A percentile compares a stretch with the other conserved stretches of the same genome.
Conservation (phyloP, 305 asterid genomes). For the Ilex paraguariensis region DNA sequence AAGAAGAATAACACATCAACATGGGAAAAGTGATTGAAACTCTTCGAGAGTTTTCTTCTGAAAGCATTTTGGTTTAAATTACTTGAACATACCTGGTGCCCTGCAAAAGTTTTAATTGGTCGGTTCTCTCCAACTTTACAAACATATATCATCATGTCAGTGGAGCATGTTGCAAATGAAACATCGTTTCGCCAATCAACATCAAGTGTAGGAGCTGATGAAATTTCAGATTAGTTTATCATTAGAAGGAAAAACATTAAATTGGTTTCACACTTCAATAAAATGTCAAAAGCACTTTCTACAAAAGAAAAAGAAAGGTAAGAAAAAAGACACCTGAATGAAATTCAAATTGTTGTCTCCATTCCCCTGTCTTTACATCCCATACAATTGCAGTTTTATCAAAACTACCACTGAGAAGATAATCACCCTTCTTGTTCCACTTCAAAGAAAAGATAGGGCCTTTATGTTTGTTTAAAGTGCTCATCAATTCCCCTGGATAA, state of each 20-base stretch:
- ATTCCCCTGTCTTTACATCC: slow-evolving; percentile 90
- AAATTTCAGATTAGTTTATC: not conserved
- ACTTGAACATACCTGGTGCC: slow-evolving; percentile 67
- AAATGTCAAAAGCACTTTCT: too few relatives aligned
- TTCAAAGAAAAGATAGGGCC: slow-evolving; percentile 96
- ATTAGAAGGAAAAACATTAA: not conserved
- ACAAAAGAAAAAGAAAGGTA: slow-evolving; percentile 7
- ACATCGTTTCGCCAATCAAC: slow-evolving; percentile 95
- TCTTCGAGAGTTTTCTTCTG: too few relatives aligned
- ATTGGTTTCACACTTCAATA: too few relatives aligned
- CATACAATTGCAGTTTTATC: slow-evolving; percentile 97
- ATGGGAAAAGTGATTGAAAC: too few relatives aligned
- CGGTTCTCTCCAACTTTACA: slow-evolving; percentile 88
- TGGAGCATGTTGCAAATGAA: slow-evolving; percentile 93
- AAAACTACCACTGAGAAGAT: slow-evolving; percentile 91
- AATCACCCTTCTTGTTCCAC: slow-evolving; percentile 99
- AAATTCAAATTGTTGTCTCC: slow-evolving; percentile 92
- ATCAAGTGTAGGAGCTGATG: slow-evolving; percentile 88
- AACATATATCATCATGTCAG: slow-evolving; percentile 90
- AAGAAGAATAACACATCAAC: too few relatives aligned
- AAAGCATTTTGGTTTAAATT: not conserved
- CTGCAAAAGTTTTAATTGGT: slow-evolving; percentile 76
- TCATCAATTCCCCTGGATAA: slow-evolving; percentile 75
- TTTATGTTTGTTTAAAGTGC: slow-evolving; percentile 81
- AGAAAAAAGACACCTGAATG: slow-evolving; percentile 59